These are phyloP conservation scores for Tuber magnatum DNA, from an alignment of 495 filamentous ascomycete species.

Conservation along the genomic window DNA sequence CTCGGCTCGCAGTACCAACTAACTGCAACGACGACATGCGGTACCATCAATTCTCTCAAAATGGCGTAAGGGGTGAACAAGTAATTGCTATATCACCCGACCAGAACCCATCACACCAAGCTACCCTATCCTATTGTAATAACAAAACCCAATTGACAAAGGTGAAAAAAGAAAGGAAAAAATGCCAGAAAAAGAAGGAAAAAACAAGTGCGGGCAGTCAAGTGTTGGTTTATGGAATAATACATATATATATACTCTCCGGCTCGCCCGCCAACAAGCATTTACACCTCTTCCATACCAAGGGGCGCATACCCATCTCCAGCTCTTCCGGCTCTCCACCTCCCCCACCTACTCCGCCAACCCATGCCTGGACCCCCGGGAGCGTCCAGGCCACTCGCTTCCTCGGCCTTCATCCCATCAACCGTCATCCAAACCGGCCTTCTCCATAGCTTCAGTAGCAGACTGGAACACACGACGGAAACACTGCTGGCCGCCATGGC, in stretches of 20 bases:
- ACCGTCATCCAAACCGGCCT: constrained; percentile 85
- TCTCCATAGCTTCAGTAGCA: constrained; percentile 80
- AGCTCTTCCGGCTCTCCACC: background rate
- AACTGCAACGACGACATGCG: background rate
- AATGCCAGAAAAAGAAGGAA: background rate
- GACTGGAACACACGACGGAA: constrained; percentile 75
- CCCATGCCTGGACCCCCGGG: background rate
- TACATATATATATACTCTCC: background rate
- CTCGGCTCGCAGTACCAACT: background rate
- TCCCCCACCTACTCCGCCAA: background rate
- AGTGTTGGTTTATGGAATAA: background rate
- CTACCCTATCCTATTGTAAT: background rate
- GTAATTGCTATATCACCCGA: background rate
- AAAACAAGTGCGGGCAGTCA: background rate
- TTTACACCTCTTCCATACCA: background rate
- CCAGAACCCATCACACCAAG: background rate
- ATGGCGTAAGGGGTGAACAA: background rate
- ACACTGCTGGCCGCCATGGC: constrained; percentile 91
- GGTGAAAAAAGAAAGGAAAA: background rate
- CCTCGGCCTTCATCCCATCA: constrained; percentile 53
- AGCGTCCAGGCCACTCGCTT: constrained; percentile 17
- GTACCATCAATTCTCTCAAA: background rate
- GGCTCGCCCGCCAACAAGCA: background rate
- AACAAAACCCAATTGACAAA: background rate
- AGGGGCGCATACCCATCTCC: background rate